These are phyloP conservation scores for Dalechampia spathulata DNA, from an alignment of 441 rosid genomes.

Conservation along the genomic window DNA sequence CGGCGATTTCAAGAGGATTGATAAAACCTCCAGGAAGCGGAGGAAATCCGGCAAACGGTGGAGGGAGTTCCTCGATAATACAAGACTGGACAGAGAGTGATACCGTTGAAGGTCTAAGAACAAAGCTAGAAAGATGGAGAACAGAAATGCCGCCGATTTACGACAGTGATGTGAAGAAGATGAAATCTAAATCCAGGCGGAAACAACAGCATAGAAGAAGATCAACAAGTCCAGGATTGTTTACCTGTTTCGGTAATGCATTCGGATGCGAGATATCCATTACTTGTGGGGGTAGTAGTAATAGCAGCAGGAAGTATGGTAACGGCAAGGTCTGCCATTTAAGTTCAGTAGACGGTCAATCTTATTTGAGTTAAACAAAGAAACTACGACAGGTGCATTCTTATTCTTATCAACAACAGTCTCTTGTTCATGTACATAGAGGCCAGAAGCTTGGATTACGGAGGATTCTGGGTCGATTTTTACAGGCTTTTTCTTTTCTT, in stretches of 20 bases:
- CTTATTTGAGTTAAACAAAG: not conserved
- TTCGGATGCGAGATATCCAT: constrained; percentile 79
- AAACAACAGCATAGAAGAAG: constrained; percentile 21
- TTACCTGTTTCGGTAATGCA: constrained; percentile 69
- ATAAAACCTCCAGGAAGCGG: constrained; percentile 33
- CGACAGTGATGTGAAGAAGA: constrained; percentile 13
- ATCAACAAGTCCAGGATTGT: constrained; percentile 38
- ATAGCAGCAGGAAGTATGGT: constrained; percentile 24
- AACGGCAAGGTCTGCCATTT: constrained; percentile 40
- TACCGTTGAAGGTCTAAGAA: constrained; percentile 51
- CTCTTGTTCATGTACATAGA: not conserved
- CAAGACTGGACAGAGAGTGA: constrained; percentile 39
- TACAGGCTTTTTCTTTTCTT: not conserved
- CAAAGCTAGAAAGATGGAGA: constrained; percentile 71
- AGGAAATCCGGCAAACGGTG: constrained; percentile 19
- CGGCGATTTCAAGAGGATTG: constrained; percentile 81
- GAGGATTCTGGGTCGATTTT: too few relatives aligned
- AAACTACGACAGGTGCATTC: too few relatives aligned
- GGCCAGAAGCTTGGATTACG: too few relatives aligned
- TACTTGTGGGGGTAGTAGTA: constrained; percentile 57
- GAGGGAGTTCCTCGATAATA: constrained; percentile 34
- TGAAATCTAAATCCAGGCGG: constrained; percentile 13
- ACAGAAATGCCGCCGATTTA: constrained; percentile 38
- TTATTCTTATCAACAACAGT: too few relatives aligned
- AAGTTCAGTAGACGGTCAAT: constrained; percentile 38